Evolutionary conservation across 176 grass and related monocot species (phyloP).

Genomic region (Raddia distichophylla): DNA sequence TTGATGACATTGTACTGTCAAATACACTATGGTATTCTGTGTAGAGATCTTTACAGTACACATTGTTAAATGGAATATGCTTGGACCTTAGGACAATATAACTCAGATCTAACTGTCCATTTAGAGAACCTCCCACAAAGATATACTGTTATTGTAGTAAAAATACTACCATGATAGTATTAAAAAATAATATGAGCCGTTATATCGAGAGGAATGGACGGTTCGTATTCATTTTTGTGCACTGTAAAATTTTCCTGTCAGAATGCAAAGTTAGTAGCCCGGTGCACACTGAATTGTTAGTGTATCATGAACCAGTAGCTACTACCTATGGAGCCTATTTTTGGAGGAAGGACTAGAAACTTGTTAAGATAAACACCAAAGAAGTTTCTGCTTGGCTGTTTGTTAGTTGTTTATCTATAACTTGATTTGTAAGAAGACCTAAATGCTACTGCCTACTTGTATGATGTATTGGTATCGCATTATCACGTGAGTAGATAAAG

Average conservation of each 20-base stretch:
- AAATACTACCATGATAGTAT: too few species aligned
- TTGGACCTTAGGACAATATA: too few species aligned
- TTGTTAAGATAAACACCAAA: background rate
- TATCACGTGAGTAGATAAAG: background rate
- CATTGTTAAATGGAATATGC: too few species aligned
- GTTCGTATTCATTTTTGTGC: too few species aligned
- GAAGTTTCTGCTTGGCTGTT: background rate
- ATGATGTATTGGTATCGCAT: background rate
- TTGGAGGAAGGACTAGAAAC: background rate
- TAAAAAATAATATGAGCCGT: too few species aligned
- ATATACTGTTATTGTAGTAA: too few species aligned
- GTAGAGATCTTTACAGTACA: too few species aligned
- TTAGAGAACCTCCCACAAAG: too few species aligned
- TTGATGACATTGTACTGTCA: background rate
- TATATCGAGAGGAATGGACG: too few species aligned
- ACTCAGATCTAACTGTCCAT: too few species aligned
- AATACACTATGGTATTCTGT: background rate
- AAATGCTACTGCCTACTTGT: background rate
- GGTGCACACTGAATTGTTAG: background rate
- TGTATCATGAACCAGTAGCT: background rate
- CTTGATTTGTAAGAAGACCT: background rate
- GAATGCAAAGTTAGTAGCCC: constrained; percentile 17
- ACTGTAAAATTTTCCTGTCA: background rate
- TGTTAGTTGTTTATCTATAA: background rate
- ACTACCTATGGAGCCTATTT: background rate